Conservation (phyloP, 2,329 filamentous ascomycete genomes). For the Trichophyton benhamiae region DNA sequence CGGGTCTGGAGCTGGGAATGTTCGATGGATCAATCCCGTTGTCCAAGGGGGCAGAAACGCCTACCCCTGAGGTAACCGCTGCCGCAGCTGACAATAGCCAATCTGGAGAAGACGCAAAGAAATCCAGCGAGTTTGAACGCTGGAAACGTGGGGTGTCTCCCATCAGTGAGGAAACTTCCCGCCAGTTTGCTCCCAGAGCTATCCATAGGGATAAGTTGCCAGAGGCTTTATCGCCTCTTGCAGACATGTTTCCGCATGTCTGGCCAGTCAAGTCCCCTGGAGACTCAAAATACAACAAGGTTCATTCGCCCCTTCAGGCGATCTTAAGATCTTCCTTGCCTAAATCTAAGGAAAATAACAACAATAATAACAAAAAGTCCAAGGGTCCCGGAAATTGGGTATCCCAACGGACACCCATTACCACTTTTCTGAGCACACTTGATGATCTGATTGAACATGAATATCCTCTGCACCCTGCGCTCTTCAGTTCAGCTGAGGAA, state of each 20-base stretch:
- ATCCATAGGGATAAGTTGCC: constrained; percentile 28
- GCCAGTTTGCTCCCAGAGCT: constrained; percentile 24
- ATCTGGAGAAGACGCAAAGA: constrained; percentile 2
- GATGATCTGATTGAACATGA: constrained; percentile 72
- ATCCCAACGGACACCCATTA: constrained; percentile 68
- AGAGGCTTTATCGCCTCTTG: constrained; percentile 50
- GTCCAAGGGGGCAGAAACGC: neutral
- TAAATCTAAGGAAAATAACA: constrained; percentile 56
- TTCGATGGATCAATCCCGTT: constrained; percentile 49
- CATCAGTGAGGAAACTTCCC: constrained; percentile 18
- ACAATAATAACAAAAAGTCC: constrained; percentile 41
- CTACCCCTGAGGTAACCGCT: neutral
- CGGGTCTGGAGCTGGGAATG: constrained; percentile 81
- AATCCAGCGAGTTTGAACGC: constrained; percentile 21
- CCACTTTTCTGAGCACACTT: constrained; percentile 58
- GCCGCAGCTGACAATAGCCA: neutral
- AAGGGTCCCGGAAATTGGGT: constrained; percentile 55
- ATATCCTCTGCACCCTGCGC: constrained; percentile 70
- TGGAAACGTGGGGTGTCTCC: constrained; percentile 31
- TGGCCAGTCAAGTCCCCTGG: constrained; percentile 85
- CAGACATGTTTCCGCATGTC: constrained; percentile 71
- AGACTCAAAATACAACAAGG: constrained; percentile 64
- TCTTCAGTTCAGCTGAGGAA: constrained; percentile 48
- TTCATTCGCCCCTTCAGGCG: constrained; percentile 77
- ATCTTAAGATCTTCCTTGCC: constrained; percentile 66